phyloP scores from a whole-genome alignment of 306 rosid genomes.

The Cicer judaicum region DNA sequence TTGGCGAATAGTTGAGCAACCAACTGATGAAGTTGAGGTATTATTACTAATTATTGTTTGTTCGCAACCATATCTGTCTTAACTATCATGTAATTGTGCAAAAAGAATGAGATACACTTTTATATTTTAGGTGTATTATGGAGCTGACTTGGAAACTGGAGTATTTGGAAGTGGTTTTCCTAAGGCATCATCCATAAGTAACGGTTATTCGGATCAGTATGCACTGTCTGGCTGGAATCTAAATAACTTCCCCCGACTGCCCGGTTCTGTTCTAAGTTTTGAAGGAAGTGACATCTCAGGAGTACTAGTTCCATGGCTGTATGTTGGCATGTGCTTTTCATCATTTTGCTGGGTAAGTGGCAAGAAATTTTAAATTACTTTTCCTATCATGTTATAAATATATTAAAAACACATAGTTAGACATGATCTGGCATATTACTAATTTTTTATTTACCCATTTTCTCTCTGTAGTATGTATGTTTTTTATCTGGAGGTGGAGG shows the following conservation, averaged over 20 bases:
- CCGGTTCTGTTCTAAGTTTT: slow-evolving; percentile 81
- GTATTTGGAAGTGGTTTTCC: slow-evolving; percentile 94
- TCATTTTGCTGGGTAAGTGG: slow-evolving; percentile 98
- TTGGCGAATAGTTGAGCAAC: slow-evolving; percentile 91
- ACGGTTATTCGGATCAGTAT: slow-evolving; percentile 57
- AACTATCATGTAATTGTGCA: slow-evolving; percentile 23
- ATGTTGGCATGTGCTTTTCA: slow-evolving; percentile 98
- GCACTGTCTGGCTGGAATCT: slow-evolving; percentile 90
- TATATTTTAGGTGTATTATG: slow-evolving; percentile 76
- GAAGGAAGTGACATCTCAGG: slow-evolving; percentile 96
- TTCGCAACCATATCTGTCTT: slow-evolving; percentile 17
- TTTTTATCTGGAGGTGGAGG: not conserved
- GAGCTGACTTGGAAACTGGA: slow-evolving; percentile 94
- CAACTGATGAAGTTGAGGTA: slow-evolving; percentile 96
- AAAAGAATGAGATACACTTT: slow-evolving; percentile 40
- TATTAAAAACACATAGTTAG: slow-evolving; percentile 1
- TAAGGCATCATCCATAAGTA: slow-evolving; percentile 59
- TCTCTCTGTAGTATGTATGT: not conserved
- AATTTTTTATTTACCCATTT: slow-evolving; percentile 13
- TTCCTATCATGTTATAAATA: slow-evolving; percentile 28
- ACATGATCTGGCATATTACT: slow-evolving; percentile 14
- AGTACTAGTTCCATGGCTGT: slow-evolving; percentile 98
- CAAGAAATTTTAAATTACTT: slow-evolving; percentile 23
- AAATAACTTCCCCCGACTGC: slow-evolving; percentile 83
- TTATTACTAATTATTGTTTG: slow-evolving; percentile 17